Evolutionary conservation across 331 rosid genomes (phyloP).

Genomic region (Quercus phellos): DNA sequence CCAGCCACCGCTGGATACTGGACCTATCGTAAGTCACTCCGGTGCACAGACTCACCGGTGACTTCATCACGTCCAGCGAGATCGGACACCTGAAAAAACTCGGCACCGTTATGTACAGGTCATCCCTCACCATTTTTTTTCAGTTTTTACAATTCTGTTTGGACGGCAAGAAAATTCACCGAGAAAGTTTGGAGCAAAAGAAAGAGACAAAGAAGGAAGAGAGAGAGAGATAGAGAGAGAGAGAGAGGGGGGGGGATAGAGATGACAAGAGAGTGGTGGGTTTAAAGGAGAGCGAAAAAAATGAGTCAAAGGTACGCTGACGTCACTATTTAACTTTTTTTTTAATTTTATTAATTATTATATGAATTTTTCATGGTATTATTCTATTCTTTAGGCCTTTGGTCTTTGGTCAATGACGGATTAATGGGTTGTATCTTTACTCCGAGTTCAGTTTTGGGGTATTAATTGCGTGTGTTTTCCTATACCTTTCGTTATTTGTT

Average conservation of each 20-base stretch:
- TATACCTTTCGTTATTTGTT: background rate
- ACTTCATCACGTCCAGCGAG: slow-evolving; percentile 80
- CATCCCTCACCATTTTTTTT: slow-evolving; percentile 67
- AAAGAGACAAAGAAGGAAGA: background rate
- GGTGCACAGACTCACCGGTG: slow-evolving; percentile 90
- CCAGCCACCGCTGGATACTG: slow-evolving; percentile 93
- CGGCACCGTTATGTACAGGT: slow-evolving; percentile 61
- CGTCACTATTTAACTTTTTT: slow-evolving; percentile 36
- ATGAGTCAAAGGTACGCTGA: slow-evolving; percentile 80
- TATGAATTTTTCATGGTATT: background rate
- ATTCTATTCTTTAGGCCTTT: slow-evolving; percentile 22
- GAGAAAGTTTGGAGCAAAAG: background rate
- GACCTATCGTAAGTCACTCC: slow-evolving; percentile 96
- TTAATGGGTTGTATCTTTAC: slow-evolving; percentile 11
- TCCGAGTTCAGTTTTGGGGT: background rate
- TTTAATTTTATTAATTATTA: background rate
- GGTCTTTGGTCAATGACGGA: slow-evolving; percentile 58
- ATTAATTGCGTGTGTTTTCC: background rate
- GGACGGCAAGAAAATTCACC: slow-evolving; percentile 12
- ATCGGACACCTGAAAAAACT: slow-evolving; percentile 83
- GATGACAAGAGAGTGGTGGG: slow-evolving; percentile 41
- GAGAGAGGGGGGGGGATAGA: slow-evolving; percentile 18
- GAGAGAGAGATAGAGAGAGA: background rate
- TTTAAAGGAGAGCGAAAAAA: slow-evolving; percentile 33
- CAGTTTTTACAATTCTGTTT: slow-evolving; percentile 3